These are phyloP conservation scores for Tricladium varicosporioides DNA, from an alignment of 2,329 filamentous ascomycete genomes.

Conservation along the genomic window DNA sequence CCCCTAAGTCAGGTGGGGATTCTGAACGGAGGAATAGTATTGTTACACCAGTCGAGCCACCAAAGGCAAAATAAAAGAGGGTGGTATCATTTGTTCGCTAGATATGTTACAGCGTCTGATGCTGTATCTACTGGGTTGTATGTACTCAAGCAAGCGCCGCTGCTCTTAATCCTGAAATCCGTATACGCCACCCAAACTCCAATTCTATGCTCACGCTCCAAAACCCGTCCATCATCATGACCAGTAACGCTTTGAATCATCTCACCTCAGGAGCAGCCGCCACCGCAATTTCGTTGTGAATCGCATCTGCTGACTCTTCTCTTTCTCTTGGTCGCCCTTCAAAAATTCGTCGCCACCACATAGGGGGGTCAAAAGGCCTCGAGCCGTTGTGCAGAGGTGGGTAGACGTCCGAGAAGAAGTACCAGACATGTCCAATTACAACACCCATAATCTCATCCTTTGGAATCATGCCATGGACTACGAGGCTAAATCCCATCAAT, in stretches of 20 bases:
- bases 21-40: conserved; percentile 18
- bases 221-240: too few relatives aligned
- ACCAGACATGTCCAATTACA: conserved; percentile 93
- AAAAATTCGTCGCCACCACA: conserved; percentile 87
- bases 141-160: too few relatives aligned
- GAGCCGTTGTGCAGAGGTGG: conserved; percentile 84
- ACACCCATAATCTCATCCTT: conserved; percentile 97
- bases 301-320: conserved; percentile 49
- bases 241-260: conserved; percentile 15
- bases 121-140: too few relatives aligned
- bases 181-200: too few relatives aligned
- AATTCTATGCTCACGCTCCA: too few relatives aligned
- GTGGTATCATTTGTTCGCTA: conserved; percentile 23
- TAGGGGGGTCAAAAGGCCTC: conserved; percentile 82
- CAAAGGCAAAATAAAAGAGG: conserved; percentile 9
- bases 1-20: conserved; percentile 24
- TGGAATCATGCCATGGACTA: conserved; percentile 86
- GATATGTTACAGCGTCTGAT: too few relatives aligned
- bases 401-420: conserved; percentile 97
- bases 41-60: conserved; percentile 7
- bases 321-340: conserved; percentile 55
- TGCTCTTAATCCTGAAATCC: too few relatives aligned
- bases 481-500: conserved; percentile 83
- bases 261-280: conserved; percentile 38
- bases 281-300: conserved; percentile 61